phyloP scores from a whole-genome alignment of 352 stramenopile species.

The Pythium monospermum region DNA sequence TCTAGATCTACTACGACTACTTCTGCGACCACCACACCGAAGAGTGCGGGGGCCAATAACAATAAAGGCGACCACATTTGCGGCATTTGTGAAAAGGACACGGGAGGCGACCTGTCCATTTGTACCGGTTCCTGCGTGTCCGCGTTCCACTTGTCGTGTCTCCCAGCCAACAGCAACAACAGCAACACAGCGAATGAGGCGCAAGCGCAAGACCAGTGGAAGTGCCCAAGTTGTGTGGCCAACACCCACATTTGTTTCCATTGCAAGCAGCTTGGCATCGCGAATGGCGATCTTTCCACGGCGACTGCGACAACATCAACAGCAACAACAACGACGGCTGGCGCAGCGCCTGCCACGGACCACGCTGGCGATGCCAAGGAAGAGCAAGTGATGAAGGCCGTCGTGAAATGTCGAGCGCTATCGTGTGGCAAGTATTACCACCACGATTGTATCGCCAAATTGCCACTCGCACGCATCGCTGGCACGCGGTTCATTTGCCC shows the following conservation, averaged over 20 bases:
- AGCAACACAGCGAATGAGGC: background rate
- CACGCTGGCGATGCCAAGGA: background rate
- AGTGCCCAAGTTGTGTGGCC: conserved; percentile 49
- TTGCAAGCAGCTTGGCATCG: conserved; percentile 54
- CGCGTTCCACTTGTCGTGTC: conserved; percentile 58
- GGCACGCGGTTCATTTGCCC: conserved; percentile 82
- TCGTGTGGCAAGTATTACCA: conserved; percentile 87
- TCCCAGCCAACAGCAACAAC: conserved; percentile 13
- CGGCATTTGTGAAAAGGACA: conserved; percentile 59
- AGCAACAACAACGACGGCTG: background rate
- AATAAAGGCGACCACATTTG: conserved; percentile 56
- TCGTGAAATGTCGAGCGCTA: conserved; percentile 74
- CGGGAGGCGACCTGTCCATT: conserved; percentile 34
- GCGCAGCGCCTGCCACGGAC: background rate
- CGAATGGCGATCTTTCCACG: conserved; percentile 15
- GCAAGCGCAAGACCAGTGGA: conserved; percentile 31
- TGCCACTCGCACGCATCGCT: conserved; percentile 71
- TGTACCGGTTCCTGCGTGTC: conserved; percentile 71
- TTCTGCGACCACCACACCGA: background rate
- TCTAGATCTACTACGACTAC: background rate
- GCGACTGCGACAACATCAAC: too few species aligned
- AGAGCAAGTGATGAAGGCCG: conserved; percentile 11
- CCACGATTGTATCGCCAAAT: conserved; percentile 70
- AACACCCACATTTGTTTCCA: conserved; percentile 76
- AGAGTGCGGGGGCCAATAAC: background rate